A percentile compares a stretch with the other conserved stretches of the same genome.
These are phyloP conservation scores for Dioscorea alata DNA, from an alignment of 106 monocot species.

Conservation along the genomic window DNA sequence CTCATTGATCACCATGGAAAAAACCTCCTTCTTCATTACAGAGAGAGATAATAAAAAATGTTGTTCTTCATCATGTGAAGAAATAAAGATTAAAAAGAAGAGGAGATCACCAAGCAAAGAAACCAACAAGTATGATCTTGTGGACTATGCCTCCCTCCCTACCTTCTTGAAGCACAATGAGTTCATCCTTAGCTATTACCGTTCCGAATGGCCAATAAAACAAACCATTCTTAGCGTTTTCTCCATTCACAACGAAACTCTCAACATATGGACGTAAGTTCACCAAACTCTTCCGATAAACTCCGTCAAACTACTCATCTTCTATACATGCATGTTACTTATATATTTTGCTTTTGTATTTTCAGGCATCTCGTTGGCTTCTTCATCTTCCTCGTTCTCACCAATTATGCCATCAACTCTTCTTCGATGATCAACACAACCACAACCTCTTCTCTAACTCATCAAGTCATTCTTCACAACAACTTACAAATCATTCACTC, in stretches of 20 bases:
- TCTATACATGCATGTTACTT: background rate
- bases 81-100: no score
- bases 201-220: conserved; percentile 47
- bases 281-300: background rate
- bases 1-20: no score
- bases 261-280: conserved; percentile 53
- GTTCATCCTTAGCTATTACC: conserved; percentile 35
- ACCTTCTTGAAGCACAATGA: conserved; percentile 47
- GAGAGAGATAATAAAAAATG: no score
- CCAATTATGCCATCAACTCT: conserved; percentile 16
- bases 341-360: background rate
- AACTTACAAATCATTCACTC: background rate
- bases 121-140: conserved; percentile 10
- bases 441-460: background rate
- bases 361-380: conserved; percentile 90
- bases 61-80: no score
- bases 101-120: no score
- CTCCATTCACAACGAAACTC: conserved; percentile 56
- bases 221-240: conserved; percentile 50
- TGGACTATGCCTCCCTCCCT: conserved; percentile 26
- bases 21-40: no score
- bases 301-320: background rate
- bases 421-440: conserved; percentile 26
- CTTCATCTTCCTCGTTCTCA: conserved; percentile 61
- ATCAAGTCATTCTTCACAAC: background rate